Base-by-base conservation (phyloP, 2,329 filamentous ascomycete genomes). In the Stemphylium lycopersici region DNA sequence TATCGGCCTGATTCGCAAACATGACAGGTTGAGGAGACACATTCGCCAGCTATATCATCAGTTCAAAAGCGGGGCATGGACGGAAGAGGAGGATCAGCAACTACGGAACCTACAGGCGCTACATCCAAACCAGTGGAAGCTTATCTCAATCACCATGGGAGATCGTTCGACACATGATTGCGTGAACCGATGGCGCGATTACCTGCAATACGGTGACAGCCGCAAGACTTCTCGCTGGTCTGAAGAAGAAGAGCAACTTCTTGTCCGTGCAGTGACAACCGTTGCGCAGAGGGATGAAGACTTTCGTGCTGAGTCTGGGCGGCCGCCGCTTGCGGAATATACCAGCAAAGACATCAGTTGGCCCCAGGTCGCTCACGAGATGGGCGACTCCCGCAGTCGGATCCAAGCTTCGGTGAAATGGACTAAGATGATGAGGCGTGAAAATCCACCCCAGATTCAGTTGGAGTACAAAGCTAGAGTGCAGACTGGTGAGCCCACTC, bases 361-460 rank as follows among this genome's bases (percentile, higher is more conserved):
- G 88, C 78, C 82, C 44, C 71, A 78, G 7, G 84, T 92, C 20
- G 87, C 86, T 61, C 76, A 84, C 55, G 80, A 80, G 48, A 87
- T 92, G 83, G 80, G 77, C 12, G 78, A 80, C 42, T 85, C 79
- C 7, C 81, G 90, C 39, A 89, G 83, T 56, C 82, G 86, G 3
- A 80, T 90, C 20, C 88, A 90, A 69, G 91, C 88, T 67, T 79
- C 82, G 22, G 80, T 80, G 22, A 91, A 92, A 68, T 91, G 87
- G 86, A 84, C 83, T 15, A 45, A 42, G 3, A 52, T 66, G 58
- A 49, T 47, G 38, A 55, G 41, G 18, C 56, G 63, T 15, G 31
- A 45, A 2, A 26, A 43, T 13, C 49, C 61, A 15, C 52, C 58
- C 20, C 33, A 33, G 6, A 51, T 66, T 6, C 34, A 46, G 33